Base-by-base conservation (phyloP, 2,329 filamentous ascomycete species). In the Calonectria montana region DNA sequence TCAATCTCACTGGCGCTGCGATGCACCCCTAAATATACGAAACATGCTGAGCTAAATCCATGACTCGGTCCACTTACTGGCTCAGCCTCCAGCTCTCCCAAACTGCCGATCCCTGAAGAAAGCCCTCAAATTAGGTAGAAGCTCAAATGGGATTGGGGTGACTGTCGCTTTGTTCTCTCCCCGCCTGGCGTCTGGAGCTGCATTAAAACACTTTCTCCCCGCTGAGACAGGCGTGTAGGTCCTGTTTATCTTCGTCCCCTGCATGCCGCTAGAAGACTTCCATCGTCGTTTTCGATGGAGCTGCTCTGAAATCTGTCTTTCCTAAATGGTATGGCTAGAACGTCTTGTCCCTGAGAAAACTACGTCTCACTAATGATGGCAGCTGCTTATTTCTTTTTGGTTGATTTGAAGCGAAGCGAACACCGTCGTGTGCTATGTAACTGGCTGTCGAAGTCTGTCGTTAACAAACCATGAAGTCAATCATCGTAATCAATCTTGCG, bases 41-140 rank as follows among this genome's bases (percentile, higher is more conserved):
- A 70, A 70, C 68, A 25, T 57, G 45, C 62, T 66, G 63, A 65
- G 53, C 68, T 70, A 59, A 66, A 65, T 62, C 21, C 68, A 66
- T 70, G 68, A 66, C 68, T 66, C 45, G 63, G 27, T 62, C 62
- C 53, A 70, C 63, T 45, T 47, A 15, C 13, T 62, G 50, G 68
- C 68, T 66, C 50, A 70, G 67, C 67, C 67, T 70, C 68, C 48
- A 43, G 57, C 39, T 55, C 21, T 31, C 48, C 48, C 48, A 48
- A 48, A 69, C 66, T 55, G 59, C 59, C 59, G 37, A 69, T 64
- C 67, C 67, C 29, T 29, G 27, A 37, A 55, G 66, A 31, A 48
- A 37, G 66, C 57, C 57, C 55, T 31, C 65, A 68, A 69, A 47
- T 64, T 62, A 39, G 57, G 53, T 27, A 37, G 21, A 64, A 16